A percentile compares a stretch with the other conserved stretches of the same genome.
These are phyloP conservation scores for Daldinia sp. DNA, from an alignment of 2,329 filamentous ascomycete genomes.

Conservation along the genomic window DNA sequence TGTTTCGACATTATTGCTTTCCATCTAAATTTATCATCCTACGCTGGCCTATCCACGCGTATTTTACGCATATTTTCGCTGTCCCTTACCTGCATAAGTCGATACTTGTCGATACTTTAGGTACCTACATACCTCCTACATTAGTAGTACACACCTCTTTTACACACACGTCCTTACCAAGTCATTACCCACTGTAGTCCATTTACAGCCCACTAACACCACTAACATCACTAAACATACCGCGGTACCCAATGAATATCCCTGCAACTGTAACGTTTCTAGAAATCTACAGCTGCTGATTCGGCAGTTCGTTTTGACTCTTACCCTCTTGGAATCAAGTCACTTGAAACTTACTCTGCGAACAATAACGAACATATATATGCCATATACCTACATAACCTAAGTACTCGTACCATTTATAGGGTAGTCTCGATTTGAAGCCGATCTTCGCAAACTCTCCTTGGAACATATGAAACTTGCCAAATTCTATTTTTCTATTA, in stretches of 20 bases:
- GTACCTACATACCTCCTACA: no score
- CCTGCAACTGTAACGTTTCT: slow-evolving; percentile 51
- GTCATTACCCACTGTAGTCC: slow-evolving; percentile 21
- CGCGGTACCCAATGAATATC: slow-evolving; percentile 40
- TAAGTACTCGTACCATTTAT: not conserved
- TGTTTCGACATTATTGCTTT: slow-evolving; percentile 38
- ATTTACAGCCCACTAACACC: slow-evolving; percentile 6
- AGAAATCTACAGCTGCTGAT: slow-evolving; percentile 40
- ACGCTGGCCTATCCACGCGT: not conserved
- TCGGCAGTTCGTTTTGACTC: slow-evolving; percentile 46
- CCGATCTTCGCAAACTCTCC: not conserved
- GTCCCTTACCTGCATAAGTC: slow-evolving; percentile 24
- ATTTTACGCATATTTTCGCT: not conserved
- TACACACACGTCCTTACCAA: no score
- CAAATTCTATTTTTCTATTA: slow-evolving; percentile 3
- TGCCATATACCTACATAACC: not conserved
- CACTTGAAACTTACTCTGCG: slow-evolving; percentile 7
- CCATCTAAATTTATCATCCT: slow-evolving; percentile 7
- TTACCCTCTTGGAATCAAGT: slow-evolving; percentile 23
- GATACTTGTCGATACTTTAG: not conserved
- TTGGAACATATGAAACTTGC: slow-evolving; percentile 4
- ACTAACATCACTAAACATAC: not conserved
- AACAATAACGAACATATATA: slow-evolving; percentile 19
- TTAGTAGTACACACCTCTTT: no score
- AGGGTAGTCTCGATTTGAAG: slow-evolving; percentile 13